phyloP scores from a whole-genome alignment of 768 basidiomycete genomes.

The Kwoniella sp. region DNA sequence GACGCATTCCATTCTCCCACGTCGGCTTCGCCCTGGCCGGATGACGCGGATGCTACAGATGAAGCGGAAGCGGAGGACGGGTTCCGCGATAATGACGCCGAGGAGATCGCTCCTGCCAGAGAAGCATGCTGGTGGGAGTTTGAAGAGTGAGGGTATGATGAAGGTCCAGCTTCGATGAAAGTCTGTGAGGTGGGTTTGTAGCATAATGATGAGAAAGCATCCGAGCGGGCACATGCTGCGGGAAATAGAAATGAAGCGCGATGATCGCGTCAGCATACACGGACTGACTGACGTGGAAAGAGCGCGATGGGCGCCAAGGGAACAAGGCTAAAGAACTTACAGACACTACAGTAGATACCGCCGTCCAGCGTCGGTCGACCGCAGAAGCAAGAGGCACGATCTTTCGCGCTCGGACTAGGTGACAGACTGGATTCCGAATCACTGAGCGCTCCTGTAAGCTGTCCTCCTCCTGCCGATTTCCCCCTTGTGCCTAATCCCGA shows the following conservation, averaged over 20 bases:
- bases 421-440: constrained; percentile 38
- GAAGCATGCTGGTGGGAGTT: constrained; percentile 12
- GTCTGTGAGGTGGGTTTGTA: constrained; percentile 38
- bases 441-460: constrained; percentile 24
- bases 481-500: neutral
- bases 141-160: constrained; percentile 7
- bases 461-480: neutral
- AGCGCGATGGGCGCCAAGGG: too few relatives aligned
- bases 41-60: constrained; percentile 21
- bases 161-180: neutral
- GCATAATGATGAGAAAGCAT: constrained; percentile 54
- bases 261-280: neutral
- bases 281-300: neutral
- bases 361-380: constrained; percentile 38
- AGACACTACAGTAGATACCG: constrained; percentile 50
- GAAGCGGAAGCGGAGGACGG: constrained; percentile 35
- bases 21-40: neutral
- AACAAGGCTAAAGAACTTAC: constrained; percentile 26
- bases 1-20: constrained; percentile 44
- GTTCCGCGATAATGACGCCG: constrained; percentile 28
- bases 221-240: constrained; percentile 50
- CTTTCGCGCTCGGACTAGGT: constrained; percentile 15
- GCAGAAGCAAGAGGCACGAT: constrained; percentile 41
- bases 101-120: constrained; percentile 21
- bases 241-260: too few relatives aligned